These are phyloP conservation scores for Condylostoma magnum DNA, from an alignment of 169 alveolate genomes.

Conservation along the genomic window DNA sequence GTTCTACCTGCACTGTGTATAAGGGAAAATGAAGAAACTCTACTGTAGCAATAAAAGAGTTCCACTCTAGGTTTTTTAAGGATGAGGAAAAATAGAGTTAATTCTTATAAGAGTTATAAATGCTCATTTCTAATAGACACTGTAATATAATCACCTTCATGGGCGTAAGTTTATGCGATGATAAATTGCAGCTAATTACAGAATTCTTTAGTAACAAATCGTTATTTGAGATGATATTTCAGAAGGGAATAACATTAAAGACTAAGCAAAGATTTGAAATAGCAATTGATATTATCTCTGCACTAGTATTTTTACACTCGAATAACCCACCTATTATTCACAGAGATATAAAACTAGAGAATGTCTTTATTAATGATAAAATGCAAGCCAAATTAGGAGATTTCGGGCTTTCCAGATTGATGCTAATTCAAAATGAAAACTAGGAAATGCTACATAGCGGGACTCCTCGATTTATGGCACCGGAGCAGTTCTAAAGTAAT, in stretches of 20 bases:
- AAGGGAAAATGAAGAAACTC: constrained; percentile 28
- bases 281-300: constrained; percentile 69
- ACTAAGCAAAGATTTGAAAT: constrained; percentile 36
- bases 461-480: constrained; percentile 36
- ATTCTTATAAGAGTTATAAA: constrained; percentile 20
- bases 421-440: background rate
- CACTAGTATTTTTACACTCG: constrained; percentile 66
- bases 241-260: background rate
- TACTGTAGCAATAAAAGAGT: constrained; percentile 28
- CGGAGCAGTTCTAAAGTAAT: constrained; percentile 29
- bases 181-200: constrained; percentile 1
- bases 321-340: constrained; percentile 71
- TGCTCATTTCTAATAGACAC: background rate
- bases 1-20: constrained; percentile 16
- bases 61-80: background rate
- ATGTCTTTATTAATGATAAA: constrained; percentile 67
- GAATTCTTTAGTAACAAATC: background rate
- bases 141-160: constrained; percentile 18
- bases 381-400: constrained; percentile 73
- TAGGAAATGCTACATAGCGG: constrained; percentile 21
- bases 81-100: background rate
- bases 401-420: constrained; percentile 55
- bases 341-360: constrained; percentile 72
- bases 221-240: constrained; percentile 16
- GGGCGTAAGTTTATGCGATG: constrained; percentile 21